Percentiles rank a stretch among this genome's conserved stretches.
phyloP scores from a whole-genome alignment of 2,329 filamentous ascomycete species.

The Paramyrothecium roridum region DNA sequence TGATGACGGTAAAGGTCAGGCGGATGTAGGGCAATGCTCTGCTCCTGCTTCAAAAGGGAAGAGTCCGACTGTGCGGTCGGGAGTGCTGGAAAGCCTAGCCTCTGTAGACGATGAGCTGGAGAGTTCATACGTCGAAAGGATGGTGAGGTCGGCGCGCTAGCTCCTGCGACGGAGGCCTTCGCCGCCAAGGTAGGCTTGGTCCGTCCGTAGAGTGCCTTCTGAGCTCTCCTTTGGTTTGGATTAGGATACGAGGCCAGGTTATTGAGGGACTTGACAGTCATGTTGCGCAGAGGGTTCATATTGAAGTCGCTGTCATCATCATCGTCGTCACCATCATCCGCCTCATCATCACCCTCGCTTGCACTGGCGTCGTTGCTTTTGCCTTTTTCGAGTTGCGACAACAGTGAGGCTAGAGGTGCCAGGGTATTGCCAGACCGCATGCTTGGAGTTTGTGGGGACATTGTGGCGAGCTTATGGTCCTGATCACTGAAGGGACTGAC shows the following conservation, averaged over 20 bases:
- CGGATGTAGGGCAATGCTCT: slow-evolving; percentile 1
- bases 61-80: neutral
- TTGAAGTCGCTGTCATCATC: slow-evolving; percentile 23
- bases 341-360: slow-evolving; percentile 21
- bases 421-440: slow-evolving; percentile 23
- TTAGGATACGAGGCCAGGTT: slow-evolving; percentile 56
- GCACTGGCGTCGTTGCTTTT: slow-evolving; percentile 13
- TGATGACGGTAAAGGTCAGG: neutral
- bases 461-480: slow-evolving; percentile 19
- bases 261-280: slow-evolving; percentile 45
- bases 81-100: neutral
- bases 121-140: neutral
- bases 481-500: slow-evolving; percentile 32
- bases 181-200: slow-evolving; percentile 15
- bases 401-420: slow-evolving; percentile 12
- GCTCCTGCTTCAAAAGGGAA: neutral
- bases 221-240: slow-evolving; percentile 49
- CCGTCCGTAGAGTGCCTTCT: slow-evolving; percentile 37
- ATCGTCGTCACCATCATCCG: slow-evolving; percentile 7
- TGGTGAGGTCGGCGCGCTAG: slow-evolving; percentile 8
- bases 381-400: slow-evolving; percentile 12
- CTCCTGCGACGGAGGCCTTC: slow-evolving; percentile 9
- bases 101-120: slow-evolving; percentile 1
- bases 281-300: slow-evolving; percentile 30
- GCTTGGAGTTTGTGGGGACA: slow-evolving; percentile 20